These are phyloP conservation scores for Alloteropsis semialata DNA, from an alignment of 176 grass and related monocot species.

Conservation along the genomic window DNA sequence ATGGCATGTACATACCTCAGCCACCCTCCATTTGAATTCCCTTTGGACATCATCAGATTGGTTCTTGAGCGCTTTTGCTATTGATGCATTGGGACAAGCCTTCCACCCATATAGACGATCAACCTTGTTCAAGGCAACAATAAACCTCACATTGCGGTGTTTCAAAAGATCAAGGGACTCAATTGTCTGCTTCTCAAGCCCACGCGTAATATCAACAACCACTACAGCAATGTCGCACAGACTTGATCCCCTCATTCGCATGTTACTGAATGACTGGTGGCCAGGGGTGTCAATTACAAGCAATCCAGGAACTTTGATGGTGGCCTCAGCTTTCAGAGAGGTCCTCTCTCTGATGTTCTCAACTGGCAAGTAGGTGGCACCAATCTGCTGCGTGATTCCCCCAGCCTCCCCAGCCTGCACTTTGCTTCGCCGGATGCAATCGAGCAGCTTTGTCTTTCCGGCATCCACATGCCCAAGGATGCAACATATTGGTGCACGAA, in stretches of 20 bases:
- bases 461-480: constrained; percentile 45
- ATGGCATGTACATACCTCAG: constrained; percentile 32
- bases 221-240: constrained; percentile 64
- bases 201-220: constrained; percentile 64
- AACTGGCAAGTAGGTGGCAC: constrained; percentile 61
- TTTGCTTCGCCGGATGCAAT: constrained; percentile 50
- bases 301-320: constrained; percentile 61
- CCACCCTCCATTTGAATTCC: constrained; percentile 62
- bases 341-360: constrained; percentile 70
- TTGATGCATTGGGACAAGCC: constrained; percentile 42
- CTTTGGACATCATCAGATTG: constrained; percentile 52
- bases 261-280: constrained; percentile 66
- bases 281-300: constrained; percentile 80
- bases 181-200: constrained; percentile 66
- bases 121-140: constrained; percentile 77
- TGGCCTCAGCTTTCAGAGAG: constrained; percentile 41
- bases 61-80: constrained; percentile 45
- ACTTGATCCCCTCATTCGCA: constrained; percentile 64
- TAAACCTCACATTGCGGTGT: constrained; percentile 46
- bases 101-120: constrained; percentile 79
- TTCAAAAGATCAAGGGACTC: constrained; percentile 61
- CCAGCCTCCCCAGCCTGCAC: constrained; percentile 50
- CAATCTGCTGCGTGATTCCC: constrained; percentile 77
- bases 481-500: constrained; percentile 29
- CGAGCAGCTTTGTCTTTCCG: constrained; percentile 69